Percentiles rank a stretch among this genome's conserved stretches.
phyloP scores from a whole-genome alignment of 352 stramenopile genomes.

The Nothophytophthora sp. region DNA sequence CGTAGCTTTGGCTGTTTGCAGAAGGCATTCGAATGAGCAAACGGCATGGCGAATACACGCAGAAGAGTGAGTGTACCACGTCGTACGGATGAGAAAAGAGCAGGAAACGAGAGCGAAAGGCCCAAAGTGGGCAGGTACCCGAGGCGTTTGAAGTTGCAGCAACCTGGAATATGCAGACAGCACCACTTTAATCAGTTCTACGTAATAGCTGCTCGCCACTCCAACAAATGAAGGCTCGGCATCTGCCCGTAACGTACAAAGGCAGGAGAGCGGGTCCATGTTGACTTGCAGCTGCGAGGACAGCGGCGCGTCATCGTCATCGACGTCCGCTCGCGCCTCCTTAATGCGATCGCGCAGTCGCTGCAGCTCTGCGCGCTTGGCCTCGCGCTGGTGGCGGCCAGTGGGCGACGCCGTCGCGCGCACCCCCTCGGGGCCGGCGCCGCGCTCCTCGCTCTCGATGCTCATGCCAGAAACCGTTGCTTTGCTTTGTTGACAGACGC shows the following conservation, averaged over 20 bases:
- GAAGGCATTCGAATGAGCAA: too few relatives aligned
- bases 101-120: not conserved
- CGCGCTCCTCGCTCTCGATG: constrained; percentile 25
- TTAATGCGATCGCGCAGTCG: constrained; percentile 18
- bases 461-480: constrained; percentile 21
- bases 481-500: not conserved
- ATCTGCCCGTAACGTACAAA: constrained; percentile 28
- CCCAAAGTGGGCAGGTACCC: constrained; percentile 20
- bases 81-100: too few relatives aligned
- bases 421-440: not conserved
- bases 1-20: too few relatives aligned
- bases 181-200: not conserved
- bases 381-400: constrained; percentile 16
- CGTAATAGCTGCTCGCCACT: not conserved
- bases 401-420: constrained; percentile 1
- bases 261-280: constrained; percentile 55
- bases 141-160: constrained; percentile 54
- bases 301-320: constrained; percentile 28
- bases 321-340: constrained; percentile 16
- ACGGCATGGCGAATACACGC: too few relatives aligned
- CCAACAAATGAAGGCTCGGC: not conserved
- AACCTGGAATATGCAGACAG: constrained; percentile 16
- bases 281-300: constrained; percentile 16
- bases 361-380: constrained; percentile 21
- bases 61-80: too few relatives aligned